phyloP scores from a whole-genome alignment of 176 grass and related monocot genomes.

The Carex scoparia region DNA sequence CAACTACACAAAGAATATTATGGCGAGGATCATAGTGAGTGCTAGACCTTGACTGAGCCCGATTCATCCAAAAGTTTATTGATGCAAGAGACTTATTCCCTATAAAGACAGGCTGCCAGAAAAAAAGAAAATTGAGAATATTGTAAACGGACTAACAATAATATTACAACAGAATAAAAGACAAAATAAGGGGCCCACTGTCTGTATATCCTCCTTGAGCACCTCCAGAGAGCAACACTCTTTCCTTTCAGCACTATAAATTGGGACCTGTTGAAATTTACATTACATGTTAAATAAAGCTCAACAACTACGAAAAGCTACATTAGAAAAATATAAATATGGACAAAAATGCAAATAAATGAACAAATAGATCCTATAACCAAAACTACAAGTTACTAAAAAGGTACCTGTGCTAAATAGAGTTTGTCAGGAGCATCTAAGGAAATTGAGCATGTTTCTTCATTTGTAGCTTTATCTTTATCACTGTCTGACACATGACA shows the following conservation, averaged over 20 bases:
- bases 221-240: slow-evolving; percentile 42
- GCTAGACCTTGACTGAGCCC: slow-evolving; percentile 74
- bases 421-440: slow-evolving; percentile 40
- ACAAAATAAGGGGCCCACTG: slow-evolving; percentile 32
- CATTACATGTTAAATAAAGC: slow-evolving; percentile 8
- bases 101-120: slow-evolving; percentile 67
- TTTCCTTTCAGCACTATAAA: slow-evolving; percentile 57
- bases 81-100: slow-evolving; percentile 53
- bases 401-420: slow-evolving; percentile 73
- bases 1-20: slow-evolving; percentile 86
- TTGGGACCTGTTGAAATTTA: slow-evolving; percentile 51
- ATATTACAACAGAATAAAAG: slow-evolving; percentile 16
- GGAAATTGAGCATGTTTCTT: slow-evolving; percentile 30
- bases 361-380: background rate
- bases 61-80: slow-evolving; percentile 98
- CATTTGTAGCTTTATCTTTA: slow-evolving; percentile 25
- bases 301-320: background rate
- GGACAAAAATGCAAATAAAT: background rate
- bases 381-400: background rate
- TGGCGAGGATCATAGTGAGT: slow-evolving; percentile 94
- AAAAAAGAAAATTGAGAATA: slow-evolving; percentile 28
- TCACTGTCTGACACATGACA: slow-evolving; percentile 12
- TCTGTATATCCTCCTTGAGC: slow-evolving; percentile 68
- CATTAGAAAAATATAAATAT: background rate
- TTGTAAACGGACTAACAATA: slow-evolving; percentile 22